Evolutionary conservation across 768 basidiomycete species (phyloP).

Genomic region (Tulasnella sp.): DNA sequence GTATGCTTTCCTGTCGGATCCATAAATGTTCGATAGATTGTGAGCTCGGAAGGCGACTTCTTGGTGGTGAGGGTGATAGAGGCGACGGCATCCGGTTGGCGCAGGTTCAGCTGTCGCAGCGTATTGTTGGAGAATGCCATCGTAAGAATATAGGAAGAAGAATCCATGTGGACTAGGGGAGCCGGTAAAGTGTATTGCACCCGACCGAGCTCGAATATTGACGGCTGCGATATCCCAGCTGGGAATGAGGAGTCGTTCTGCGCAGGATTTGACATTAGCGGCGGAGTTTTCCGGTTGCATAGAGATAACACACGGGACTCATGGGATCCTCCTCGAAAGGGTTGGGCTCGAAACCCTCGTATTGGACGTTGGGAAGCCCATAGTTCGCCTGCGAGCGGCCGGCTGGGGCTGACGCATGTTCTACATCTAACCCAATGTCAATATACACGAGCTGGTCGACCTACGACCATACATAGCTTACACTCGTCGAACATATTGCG

Average conservation of each 20-base stretch:
- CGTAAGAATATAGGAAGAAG: slow-evolving; percentile 80
- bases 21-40: slow-evolving; percentile 77
- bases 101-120: slow-evolving; percentile 84
- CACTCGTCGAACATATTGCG: not conserved
- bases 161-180: slow-evolving; percentile 72
- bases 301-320: slow-evolving; percentile 12
- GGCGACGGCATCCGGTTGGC: slow-evolving; percentile 78
- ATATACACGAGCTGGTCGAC: not conserved
- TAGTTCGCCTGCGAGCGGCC: slow-evolving; percentile 37
- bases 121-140: slow-evolving; percentile 76
- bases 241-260: slow-evolving; percentile 16
- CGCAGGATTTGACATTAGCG: not conserved
- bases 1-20: slow-evolving; percentile 93
- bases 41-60: slow-evolving; percentile 55
- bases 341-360: slow-evolving; percentile 84
- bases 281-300: not conserved
- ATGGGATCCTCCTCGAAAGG: slow-evolving; percentile 44
- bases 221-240: slow-evolving; percentile 35
- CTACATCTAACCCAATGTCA: slow-evolving; percentile 58
- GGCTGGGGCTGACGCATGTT: slow-evolving; percentile 64
- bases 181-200: slow-evolving; percentile 89
- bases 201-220: slow-evolving; percentile 73
- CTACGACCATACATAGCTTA: not conserved
- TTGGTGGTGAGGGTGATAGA: slow-evolving; percentile 64
- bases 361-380: slow-evolving; percentile 59